A percentile compares a stretch with the other conserved stretches of the same genome.
Conservation (phyloP, 2,329 filamentous ascomycete genomes). For the Cercospora nicotianae region DNA sequence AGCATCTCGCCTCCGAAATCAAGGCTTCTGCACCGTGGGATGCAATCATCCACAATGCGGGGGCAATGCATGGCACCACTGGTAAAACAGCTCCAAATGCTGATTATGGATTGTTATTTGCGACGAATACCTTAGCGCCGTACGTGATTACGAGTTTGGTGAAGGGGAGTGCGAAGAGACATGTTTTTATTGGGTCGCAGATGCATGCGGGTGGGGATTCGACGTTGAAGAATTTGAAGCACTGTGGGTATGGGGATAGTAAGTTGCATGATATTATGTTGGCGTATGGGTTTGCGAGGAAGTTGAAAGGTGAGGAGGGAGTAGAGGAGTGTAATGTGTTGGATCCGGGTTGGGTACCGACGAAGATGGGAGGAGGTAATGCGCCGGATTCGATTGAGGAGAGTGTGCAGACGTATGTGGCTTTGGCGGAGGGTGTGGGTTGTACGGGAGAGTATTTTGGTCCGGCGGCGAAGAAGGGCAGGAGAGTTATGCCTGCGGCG, state of each 20-base stretch:
- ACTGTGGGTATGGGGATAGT: constrained; percentile 14
- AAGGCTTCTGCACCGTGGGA: constrained; percentile 8
- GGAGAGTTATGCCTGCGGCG: constrained; percentile 3
- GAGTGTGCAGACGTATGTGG: constrained; percentile 16
- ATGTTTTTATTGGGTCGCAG: constrained; percentile 13
- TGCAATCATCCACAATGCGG: constrained; percentile 16
- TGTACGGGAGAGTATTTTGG: constrained; percentile 13
- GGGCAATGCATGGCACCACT: constrained; percentile 6
- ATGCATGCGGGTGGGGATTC: constrained; percentile 13
- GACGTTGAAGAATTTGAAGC: constrained; percentile 2
- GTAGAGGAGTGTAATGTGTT: constrained; percentile 15
- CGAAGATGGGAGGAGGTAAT: constrained; percentile 14
- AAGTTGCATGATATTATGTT: constrained; percentile 18
- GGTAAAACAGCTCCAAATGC: constrained; percentile 10
- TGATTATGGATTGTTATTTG: constrained; percentile 10
- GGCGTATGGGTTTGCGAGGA: constrained; percentile 9
- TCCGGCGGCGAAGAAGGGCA: constrained; percentile 9
- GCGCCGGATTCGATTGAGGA: constrained; percentile 14
- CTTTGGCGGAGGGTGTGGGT: constrained; percentile 14
- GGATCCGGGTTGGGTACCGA: constrained; percentile 19
- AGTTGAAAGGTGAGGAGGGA: background rate
- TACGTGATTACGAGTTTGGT: constrained; percentile 13
- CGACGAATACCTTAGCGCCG: constrained; percentile 17
- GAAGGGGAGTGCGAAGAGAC: background rate
- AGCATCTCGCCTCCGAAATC: constrained; percentile 7